Percentiles rank a stretch among this genome's conserved stretches.
phyloP scores from a whole-genome alignment of 1,284 basidiomycete species.

The Malassezia nana region DNA sequence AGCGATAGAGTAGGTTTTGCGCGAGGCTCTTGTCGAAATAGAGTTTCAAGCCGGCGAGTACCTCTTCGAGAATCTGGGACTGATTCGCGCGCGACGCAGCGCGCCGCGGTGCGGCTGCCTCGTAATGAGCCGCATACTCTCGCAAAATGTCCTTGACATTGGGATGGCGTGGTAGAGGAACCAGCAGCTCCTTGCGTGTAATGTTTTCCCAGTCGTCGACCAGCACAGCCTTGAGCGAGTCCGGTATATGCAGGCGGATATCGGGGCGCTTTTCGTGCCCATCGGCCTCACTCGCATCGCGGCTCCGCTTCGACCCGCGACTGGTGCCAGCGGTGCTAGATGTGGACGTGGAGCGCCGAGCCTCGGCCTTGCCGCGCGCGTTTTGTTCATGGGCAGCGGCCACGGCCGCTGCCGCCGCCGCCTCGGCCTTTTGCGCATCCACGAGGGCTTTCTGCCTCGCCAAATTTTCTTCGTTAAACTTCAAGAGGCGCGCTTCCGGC shows the following conservation, averaged over 20 bases:
- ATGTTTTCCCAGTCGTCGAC: slow-evolving; percentile 98
- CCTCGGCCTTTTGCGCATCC: slow-evolving; percentile 43
- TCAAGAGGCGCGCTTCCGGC: slow-evolving; percentile 68
- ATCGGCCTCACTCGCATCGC: slow-evolving; percentile 49
- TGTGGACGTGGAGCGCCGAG: slow-evolving; percentile 28
- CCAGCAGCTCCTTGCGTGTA: slow-evolving; percentile 84
- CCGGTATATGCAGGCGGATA: slow-evolving; percentile 80
- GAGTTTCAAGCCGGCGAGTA: slow-evolving; percentile 74
- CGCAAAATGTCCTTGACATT: slow-evolving; percentile 68
- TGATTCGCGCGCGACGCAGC: slow-evolving; percentile 37
- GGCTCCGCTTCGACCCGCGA: slow-evolving; percentile 18
- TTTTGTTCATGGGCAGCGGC: background rate
- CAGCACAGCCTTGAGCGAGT: slow-evolving; percentile 72
- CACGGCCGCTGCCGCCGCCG: slow-evolving; percentile 27
- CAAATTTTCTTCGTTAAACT: slow-evolving; percentile 74
- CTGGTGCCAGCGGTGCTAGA: slow-evolving; percentile 13
- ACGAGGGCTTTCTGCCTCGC: slow-evolving; percentile 58
- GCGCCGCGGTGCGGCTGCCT: slow-evolving; percentile 4
- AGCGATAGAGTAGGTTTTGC: slow-evolving; percentile 81
- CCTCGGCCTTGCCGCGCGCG: slow-evolving; percentile 1
- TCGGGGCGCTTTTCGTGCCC: slow-evolving; percentile 65
- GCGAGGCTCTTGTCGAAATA: slow-evolving; percentile 90
- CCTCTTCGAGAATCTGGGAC: slow-evolving; percentile 60
- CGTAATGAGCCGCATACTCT: slow-evolving; percentile 55
- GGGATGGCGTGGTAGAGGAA: slow-evolving; percentile 71